Evolutionary conservation across 2,329 filamentous ascomycete species (phyloP), one percentile per base, ranked within the genome.

Genomic region (Xylariales sp.): DNA sequence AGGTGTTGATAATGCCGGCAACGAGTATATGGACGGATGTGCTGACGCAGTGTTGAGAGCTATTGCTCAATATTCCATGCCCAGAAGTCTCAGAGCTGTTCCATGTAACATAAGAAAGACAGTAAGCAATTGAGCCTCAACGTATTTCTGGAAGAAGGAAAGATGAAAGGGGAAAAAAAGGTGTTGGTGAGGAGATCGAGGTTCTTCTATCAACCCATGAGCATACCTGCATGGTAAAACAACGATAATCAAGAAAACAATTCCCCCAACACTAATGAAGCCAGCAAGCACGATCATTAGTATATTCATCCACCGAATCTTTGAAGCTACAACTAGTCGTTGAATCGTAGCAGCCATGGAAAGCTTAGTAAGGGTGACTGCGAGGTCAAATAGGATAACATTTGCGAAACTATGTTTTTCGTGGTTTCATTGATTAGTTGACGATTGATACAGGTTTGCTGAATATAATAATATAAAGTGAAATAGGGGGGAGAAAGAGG

Each of bases 1-100:
- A 49, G 32, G 79, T 79, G 54, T 81, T 81, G 44, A 79, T 66
- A 19, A 74, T 69, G 2, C 77, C 76, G 24, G 78, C 66, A 24
- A 66, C 65, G 20, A 75, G 63, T 19, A 78, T 65, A 35, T 76
- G 72, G 1, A 61, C 58, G 3, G 70, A 64, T 43, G 80, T 63
- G 18, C 74, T 50, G 27, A 76, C 68, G 31, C 71, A 67, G 14
- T n/a, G n/a, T n/a, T n/a, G n/a, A n/a, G n/a, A n/a, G n/a, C n/a
- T n/a, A n/a, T n/a, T n/a, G n/a, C n/a, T n/a, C n/a, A n/a, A n/a
- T n/a, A n/a, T n/a, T n/a, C n/a, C n/a, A n/a, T n/a, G n/a, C n/a
- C n/a, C n/a, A n/a, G n/a, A n/a, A n/a, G n/a, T n/a, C n/a, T n/a
- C n/a, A n/a, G n/a, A n/a, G n/a, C n/a, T n/a, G n/a, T n/a, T n/a